A percentile compares a stretch with the other conserved stretches of the same genome.
phyloP scores from a whole-genome alignment of 768 basidiomycete species.

The Lepiota brunneoincarnata region DNA sequence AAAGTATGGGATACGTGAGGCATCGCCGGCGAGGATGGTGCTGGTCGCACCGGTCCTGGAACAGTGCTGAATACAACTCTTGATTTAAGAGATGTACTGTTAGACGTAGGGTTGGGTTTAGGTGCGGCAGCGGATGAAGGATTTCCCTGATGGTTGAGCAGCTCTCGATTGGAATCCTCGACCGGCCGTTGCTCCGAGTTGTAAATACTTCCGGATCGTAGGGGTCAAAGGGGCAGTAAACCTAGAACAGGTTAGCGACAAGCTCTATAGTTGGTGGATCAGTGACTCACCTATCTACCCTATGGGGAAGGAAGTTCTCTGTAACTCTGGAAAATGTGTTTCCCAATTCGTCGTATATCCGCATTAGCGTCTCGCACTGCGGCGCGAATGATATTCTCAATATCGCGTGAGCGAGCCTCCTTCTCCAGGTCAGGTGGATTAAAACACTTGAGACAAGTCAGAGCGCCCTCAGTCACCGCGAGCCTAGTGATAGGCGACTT shows the following conservation, averaged over 20 bases:
- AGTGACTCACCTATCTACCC: slow-evolving; percentile 56
- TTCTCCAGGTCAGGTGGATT: slow-evolving; percentile 80
- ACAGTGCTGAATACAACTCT: too few relatives aligned
- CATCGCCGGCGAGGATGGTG: too few relatives aligned
- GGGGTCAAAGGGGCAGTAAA: slow-evolving; percentile 76
- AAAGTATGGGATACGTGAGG: too few relatives aligned
- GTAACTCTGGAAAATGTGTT: slow-evolving; percentile 76
- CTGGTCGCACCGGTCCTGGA: too few relatives aligned
- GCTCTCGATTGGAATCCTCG: slow-evolving; percentile 11
- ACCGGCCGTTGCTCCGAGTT: slow-evolving; percentile 34
- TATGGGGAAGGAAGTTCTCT: slow-evolving; percentile 62
- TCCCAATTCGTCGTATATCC: slow-evolving; percentile 68
- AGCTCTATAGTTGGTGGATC: slow-evolving; percentile 1
- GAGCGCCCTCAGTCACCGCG: slow-evolving; percentile 60
- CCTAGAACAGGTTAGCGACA: slow-evolving; percentile 31
- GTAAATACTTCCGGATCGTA: slow-evolving; percentile 73
- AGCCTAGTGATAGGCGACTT: slow-evolving; percentile 66
- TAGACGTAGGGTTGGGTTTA: neutral
- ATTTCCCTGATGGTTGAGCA: slow-evolving; percentile 15
- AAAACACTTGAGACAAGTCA: slow-evolving; percentile 68
- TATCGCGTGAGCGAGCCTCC: slow-evolving; percentile 56
- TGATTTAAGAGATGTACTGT: too few relatives aligned
- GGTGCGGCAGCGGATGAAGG: slow-evolving; percentile 12
- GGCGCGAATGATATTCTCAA: slow-evolving; percentile 67
- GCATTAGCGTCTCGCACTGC: slow-evolving; percentile 73